These are phyloP conservation scores for Hypoxylon cercidicola DNA, from an alignment of 495 filamentous ascomycete species.

Conservation along the genomic window DNA sequence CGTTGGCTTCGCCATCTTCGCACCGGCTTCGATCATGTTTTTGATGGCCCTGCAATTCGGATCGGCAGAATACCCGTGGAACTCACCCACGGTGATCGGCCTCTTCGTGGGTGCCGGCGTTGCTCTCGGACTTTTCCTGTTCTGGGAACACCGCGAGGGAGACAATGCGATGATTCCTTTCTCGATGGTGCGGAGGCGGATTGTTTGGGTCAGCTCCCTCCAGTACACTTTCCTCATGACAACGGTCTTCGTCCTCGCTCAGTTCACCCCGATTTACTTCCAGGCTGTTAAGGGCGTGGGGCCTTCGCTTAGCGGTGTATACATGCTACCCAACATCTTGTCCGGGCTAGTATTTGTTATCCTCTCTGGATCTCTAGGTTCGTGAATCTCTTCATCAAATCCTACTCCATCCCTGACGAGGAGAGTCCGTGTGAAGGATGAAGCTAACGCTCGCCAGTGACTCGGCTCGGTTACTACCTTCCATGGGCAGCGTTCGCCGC, in stretches of 20 bases:
- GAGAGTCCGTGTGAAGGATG: not conserved
- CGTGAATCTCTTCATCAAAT: constrained; percentile 39
- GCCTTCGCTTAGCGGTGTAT: constrained; percentile 62
- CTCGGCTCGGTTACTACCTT: constrained; percentile 61
- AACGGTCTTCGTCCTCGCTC: constrained; percentile 43
- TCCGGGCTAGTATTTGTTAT: constrained; percentile 61
- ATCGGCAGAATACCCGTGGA: constrained; percentile 61
- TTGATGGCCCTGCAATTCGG: constrained; percentile 66
- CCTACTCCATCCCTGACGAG: constrained; percentile 5
- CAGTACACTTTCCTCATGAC: constrained; percentile 39
- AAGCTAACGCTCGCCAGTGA: constrained; percentile 43
- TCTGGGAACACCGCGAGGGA: constrained; percentile 60
- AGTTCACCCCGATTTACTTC: constrained; percentile 74
- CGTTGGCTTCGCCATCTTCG: constrained; percentile 60
- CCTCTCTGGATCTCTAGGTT: constrained; percentile 59
- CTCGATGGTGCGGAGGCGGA: constrained; percentile 43
- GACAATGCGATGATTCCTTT: constrained; percentile 57
- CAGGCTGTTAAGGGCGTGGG: constrained; percentile 67
- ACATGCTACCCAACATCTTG: constrained; percentile 63
- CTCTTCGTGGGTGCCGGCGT: constrained; percentile 59
- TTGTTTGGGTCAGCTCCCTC: constrained; percentile 47
- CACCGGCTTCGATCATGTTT: constrained; percentile 57
- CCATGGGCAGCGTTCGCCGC: constrained; percentile 62
- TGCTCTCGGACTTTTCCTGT: constrained; percentile 53
- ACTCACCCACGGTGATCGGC: constrained; percentile 50